These are phyloP conservation scores for Pelargonium citronellum DNA, from an alignment of 441 rosid species.

Conservation along the genomic window DNA sequence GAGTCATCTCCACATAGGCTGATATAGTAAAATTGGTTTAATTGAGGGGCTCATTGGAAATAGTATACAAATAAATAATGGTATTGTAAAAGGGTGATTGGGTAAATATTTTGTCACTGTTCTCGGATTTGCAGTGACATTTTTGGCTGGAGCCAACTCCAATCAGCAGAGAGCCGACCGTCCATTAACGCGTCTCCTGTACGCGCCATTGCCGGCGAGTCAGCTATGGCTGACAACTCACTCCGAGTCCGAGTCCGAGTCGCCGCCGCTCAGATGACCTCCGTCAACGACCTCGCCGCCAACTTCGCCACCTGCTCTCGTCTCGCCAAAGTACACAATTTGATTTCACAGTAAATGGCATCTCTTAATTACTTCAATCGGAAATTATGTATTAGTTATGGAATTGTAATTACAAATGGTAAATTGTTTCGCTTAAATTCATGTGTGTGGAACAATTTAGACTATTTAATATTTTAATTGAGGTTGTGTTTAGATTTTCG, in stretches of 20 bases:
- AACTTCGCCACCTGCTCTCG: too few species aligned
- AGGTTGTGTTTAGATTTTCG: background rate
- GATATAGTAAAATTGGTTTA: too few species aligned
- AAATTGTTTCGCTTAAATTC: background rate
- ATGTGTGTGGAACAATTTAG: background rate
- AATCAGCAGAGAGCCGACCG: background rate
- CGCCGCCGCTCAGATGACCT: slow-evolving; percentile 95
- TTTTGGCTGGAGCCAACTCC: background rate
- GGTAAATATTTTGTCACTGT: too few species aligned
- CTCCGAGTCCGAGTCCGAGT: slow-evolving; percentile 40
- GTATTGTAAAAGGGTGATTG: too few species aligned
- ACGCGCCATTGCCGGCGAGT: slow-evolving; percentile 27
- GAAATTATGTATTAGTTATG: background rate
- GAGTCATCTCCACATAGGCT: too few species aligned
- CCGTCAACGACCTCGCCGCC: slow-evolving; percentile 19
- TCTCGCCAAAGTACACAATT: too few species aligned
- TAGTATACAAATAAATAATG: too few species aligned
- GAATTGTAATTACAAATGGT: background rate
- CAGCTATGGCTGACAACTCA: slow-evolving; percentile 44
- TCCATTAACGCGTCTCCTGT: background rate
- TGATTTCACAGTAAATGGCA: background rate
- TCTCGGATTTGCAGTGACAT: too few species aligned
- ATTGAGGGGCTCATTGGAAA: too few species aligned
- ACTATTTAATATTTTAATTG: background rate
- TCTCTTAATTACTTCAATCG: too few species aligned